phyloP scores from a whole-genome alignment of 345 rosid species.

The Camelina hispida region DNA sequence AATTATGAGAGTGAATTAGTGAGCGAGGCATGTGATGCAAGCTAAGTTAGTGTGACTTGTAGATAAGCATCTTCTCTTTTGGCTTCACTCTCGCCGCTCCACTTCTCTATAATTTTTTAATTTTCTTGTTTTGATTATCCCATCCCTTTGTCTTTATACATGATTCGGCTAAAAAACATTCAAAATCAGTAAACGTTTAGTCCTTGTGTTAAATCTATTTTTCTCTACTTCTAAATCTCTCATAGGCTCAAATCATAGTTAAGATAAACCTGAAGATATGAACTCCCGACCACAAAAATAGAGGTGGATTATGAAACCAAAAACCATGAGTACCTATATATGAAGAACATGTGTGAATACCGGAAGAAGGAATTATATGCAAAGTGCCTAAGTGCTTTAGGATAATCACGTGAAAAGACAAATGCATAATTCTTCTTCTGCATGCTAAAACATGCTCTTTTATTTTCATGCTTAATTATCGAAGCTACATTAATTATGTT shows the following conservation, averaged over 20 bases:
- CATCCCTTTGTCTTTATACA: slow-evolving; percentile 23
- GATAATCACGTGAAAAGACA: slow-evolving; percentile 45
- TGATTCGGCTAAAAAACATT: slow-evolving; percentile 15
- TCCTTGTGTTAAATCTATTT: not conserved
- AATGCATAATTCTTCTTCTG: slow-evolving; percentile 37
- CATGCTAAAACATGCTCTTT: slow-evolving; percentile 37
- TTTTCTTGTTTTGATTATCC: not conserved
- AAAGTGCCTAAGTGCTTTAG: slow-evolving; percentile 35
- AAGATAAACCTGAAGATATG: slow-evolving; percentile 8
- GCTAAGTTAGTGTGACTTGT: slow-evolving; percentile 46
- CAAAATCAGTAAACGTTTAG: not conserved
- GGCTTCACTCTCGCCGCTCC: slow-evolving; percentile 47
- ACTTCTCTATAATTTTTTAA: slow-evolving; percentile 11
- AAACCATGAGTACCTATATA: slow-evolving; percentile 11
- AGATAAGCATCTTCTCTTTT: slow-evolving; percentile 46
- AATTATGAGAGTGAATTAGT: slow-evolving; percentile 27
- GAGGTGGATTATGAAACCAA: slow-evolving; percentile 1
- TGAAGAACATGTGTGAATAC: slow-evolving; percentile 19
- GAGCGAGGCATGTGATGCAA: slow-evolving; percentile 46
- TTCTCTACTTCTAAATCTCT: not conserved
- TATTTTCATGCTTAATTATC: slow-evolving; percentile 35
- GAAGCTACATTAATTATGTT: slow-evolving; percentile 40
- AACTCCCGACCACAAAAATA: slow-evolving; percentile 23
- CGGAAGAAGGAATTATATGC: slow-evolving; percentile 30
- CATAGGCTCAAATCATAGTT: slow-evolving; percentile 1